Conservation (phyloP, 1,139 yeast genomes). For the Zygosaccharomyces pseudobailii region DNA sequence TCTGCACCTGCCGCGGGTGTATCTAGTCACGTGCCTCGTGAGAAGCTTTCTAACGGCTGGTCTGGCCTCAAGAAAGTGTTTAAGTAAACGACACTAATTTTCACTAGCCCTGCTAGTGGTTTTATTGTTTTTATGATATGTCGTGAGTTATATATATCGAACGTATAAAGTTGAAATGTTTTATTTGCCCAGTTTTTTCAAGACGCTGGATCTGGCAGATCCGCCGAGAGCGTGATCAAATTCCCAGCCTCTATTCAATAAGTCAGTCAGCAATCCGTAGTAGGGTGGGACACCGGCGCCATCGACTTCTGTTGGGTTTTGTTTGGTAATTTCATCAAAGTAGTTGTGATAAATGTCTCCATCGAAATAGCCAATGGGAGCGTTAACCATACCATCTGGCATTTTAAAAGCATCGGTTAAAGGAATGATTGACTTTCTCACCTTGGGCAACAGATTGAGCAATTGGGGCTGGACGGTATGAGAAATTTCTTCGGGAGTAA, state of each 20-base stretch:
- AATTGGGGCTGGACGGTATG: constrained; percentile 43
- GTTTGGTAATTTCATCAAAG: constrained; percentile 45
- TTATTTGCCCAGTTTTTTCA: constrained; percentile 35
- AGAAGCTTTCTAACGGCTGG: constrained; percentile 20
- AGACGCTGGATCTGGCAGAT: constrained; percentile 43
- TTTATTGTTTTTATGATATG: no score
- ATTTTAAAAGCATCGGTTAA: constrained; percentile 87
- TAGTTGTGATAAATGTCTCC: constrained; percentile 87
- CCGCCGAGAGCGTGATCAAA: constrained; percentile 46
- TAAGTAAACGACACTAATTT: constrained; percentile 1
- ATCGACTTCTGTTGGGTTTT: constrained; percentile 41
- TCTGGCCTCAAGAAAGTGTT: constrained; percentile 25
- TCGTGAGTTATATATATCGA: background rate
- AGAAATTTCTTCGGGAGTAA: constrained; percentile 45
- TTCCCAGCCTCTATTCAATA: constrained; percentile 48
- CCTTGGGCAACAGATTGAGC: constrained; percentile 42
- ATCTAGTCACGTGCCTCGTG: constrained; percentile 5
- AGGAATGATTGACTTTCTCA: constrained; percentile 72
- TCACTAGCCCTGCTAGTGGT: background rate
- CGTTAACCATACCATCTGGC: constrained; percentile 78
- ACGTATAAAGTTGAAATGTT: background rate
- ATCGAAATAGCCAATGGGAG: constrained; percentile 78
- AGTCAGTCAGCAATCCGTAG: constrained; percentile 44
- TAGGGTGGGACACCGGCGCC: constrained; percentile 58
- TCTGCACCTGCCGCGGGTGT: constrained; percentile 3